Percentiles rank a stretch among this genome's conserved stretches.
Conservation (phyloP, 2,329 filamentous ascomycete species). For the Dactylonectria estremocensis region DNA sequence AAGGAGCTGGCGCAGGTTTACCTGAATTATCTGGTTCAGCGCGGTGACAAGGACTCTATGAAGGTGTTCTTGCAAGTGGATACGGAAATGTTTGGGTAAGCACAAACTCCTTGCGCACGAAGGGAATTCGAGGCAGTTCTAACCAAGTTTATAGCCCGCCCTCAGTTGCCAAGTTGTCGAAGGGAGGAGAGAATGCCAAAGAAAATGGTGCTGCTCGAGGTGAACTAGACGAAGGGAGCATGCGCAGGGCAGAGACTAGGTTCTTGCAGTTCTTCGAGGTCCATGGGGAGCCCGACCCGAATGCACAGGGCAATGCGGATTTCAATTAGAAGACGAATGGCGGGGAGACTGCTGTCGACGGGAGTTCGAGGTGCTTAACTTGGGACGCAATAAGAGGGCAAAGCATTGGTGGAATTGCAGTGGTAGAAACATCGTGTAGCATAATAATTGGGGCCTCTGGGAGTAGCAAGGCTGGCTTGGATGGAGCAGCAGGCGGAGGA, state of each 20-base stretch:
- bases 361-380: constrained; percentile 28
- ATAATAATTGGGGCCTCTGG: constrained; percentile 33
- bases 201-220: constrained; percentile 61
- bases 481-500: constrained; percentile 23
- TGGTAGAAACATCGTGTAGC: constrained; percentile 28
- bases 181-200: constrained; percentile 56
- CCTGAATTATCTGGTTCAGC: constrained; percentile 86
- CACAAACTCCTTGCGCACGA: constrained; percentile 12
- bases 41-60: constrained; percentile 86
- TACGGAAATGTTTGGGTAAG: constrained; percentile 87
- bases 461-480: constrained; percentile 26
- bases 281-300: constrained; percentile 62
- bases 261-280: constrained; percentile 69
- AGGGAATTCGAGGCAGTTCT: constrained; percentile 28
- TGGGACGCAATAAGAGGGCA: background rate
- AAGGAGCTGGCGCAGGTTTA: constrained; percentile 85
- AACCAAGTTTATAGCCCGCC: constrained; percentile 56
- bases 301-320: constrained; percentile 64
- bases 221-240: constrained; percentile 67
- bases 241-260: constrained; percentile 65
- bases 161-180: constrained; percentile 61
- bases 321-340: constrained; percentile 61
- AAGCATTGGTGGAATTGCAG: constrained; percentile 1
- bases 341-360: background rate
- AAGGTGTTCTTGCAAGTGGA: constrained; percentile 89